Conservation (phyloP, 78 protist species). For the Reticulomyxa filosa region DNA sequence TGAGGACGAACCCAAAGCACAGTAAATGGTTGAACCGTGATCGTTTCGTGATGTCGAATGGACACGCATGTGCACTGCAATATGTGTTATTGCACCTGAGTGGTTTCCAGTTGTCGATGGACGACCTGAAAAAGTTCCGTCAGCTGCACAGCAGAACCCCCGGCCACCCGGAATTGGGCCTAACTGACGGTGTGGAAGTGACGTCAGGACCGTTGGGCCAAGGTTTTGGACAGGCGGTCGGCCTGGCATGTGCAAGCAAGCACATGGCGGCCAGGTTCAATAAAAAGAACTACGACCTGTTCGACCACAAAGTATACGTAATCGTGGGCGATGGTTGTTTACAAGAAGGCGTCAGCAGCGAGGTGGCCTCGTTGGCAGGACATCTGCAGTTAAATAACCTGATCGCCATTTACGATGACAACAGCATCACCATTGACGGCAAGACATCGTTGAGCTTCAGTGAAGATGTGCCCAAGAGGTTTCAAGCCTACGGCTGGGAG, state of each 20-base stretch:
- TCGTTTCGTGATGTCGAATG: slow-evolving; percentile 44
- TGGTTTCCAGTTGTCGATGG: slow-evolving; percentile 26
- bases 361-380: slow-evolving; percentile 45
- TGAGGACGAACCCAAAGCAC: slow-evolving; percentile 19
- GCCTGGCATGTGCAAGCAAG: slow-evolving; percentile 41
- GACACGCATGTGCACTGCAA: slow-evolving; percentile 46
- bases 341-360: slow-evolving; percentile 42
- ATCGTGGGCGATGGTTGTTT: slow-evolving; percentile 50
- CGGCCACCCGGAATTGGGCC: slow-evolving; percentile 47
- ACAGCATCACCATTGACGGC: slow-evolving; percentile 43
- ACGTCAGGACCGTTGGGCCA: slow-evolving; percentile 62
- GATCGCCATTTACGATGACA: slow-evolving; percentile 38
- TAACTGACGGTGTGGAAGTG: slow-evolving; percentile 36
- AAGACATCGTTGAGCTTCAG: slow-evolving; percentile 30
- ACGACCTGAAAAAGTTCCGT: slow-evolving; percentile 40
- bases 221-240: slow-evolving; percentile 35
- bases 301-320: slow-evolving; percentile 23
- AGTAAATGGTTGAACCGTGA: slow-evolving; percentile 37
- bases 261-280: slow-evolving; percentile 28
- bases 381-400: slow-evolving; percentile 46
- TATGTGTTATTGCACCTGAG: slow-evolving; percentile 31
- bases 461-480: slow-evolving; percentile 35
- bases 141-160: slow-evolving; percentile 35
- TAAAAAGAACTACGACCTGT: slow-evolving; percentile 26
- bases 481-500: slow-evolving; percentile 44